phyloP scores from a whole-genome alignment of 192 early-diverging fungal species.

The Entomortierella lignicola region DNA sequence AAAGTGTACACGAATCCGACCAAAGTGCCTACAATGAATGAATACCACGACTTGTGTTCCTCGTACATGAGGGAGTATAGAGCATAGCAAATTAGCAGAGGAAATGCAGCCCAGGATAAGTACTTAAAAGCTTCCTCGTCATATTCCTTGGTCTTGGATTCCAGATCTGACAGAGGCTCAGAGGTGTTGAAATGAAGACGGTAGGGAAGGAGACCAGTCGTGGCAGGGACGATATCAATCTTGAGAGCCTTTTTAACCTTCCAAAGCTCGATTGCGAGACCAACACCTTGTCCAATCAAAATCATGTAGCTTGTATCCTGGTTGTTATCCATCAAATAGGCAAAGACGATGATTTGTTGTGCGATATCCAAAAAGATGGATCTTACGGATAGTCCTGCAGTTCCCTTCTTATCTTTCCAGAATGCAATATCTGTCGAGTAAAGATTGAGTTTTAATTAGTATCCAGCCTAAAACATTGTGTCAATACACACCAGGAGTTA shows the following conservation, averaged over 20 bases:
- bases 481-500: not conserved
- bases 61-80: conserved; percentile 86
- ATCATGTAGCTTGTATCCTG: conserved; percentile 87
- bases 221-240: conserved; percentile 59
- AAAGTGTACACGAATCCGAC: conserved; percentile 94
- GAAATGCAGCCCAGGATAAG: conserved; percentile 80
- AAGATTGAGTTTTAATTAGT: conserved; percentile 6
- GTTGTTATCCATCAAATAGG: conserved; percentile 89
- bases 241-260: conserved; percentile 90
- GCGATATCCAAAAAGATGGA: conserved; percentile 84
- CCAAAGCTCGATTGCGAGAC: conserved; percentile 89
- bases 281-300: conserved; percentile 82
- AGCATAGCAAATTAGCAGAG: conserved; percentile 81
- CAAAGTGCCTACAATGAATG: conserved; percentile 82
- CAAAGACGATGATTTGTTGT: conserved; percentile 87
- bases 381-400: conserved; percentile 86
- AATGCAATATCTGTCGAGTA: conserved; percentile 79
- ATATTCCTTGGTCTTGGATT: conserved; percentile 69
- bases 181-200: conserved; percentile 46
- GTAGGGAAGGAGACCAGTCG: conserved; percentile 35
- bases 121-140: conserved; percentile 88
- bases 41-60: conserved; percentile 94
- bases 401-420: conserved; percentile 86
- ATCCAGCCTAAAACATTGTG: not conserved
- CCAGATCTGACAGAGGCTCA: conserved; percentile 60